Evolutionary conservation across 2,329 filamentous ascomycete genomes (phyloP).

Genomic region (Acrocalymma vagum): DNA sequence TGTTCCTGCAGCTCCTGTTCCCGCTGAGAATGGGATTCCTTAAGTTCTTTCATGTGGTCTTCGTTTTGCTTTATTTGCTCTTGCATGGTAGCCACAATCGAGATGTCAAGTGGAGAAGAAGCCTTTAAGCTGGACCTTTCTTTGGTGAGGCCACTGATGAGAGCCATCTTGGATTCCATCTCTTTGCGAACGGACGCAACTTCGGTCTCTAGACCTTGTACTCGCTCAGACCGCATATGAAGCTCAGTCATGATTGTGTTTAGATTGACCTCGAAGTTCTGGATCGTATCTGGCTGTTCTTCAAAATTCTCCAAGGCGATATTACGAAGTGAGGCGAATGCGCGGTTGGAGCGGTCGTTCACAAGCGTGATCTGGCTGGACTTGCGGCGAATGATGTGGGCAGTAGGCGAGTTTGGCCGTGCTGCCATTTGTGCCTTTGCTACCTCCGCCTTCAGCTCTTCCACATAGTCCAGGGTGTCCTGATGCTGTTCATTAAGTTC

Average conservation of each 20-base stretch:
- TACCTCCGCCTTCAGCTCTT: slow-evolving; percentile 88
- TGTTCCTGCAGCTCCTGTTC: slow-evolving; percentile 79
- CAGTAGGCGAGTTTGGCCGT: slow-evolving; percentile 69
- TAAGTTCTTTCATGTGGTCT: slow-evolving; percentile 75
- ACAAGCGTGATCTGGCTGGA: slow-evolving; percentile 89
- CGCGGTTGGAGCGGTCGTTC: slow-evolving; percentile 90
- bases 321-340: slow-evolving; percentile 87
- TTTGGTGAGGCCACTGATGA: slow-evolving; percentile 92
- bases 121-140: slow-evolving; percentile 89
- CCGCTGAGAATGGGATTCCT: slow-evolving; percentile 74
- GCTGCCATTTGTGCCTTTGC: slow-evolving; percentile 73
- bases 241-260: slow-evolving; percentile 94
- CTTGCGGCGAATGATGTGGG: slow-evolving; percentile 88
- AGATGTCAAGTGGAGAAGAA: slow-evolving; percentile 86
- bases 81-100: slow-evolving; percentile 84
- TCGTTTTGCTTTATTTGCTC: slow-evolving; percentile 90
- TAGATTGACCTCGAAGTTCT: slow-evolving; percentile 91
- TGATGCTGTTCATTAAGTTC: slow-evolving; percentile 84
- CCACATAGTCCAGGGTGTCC: slow-evolving; percentile 83
- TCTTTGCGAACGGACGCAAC: slow-evolving; percentile 87
- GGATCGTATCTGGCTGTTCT: slow-evolving; percentile 80
- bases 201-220: slow-evolving; percentile 88
- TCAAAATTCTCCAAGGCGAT: slow-evolving; percentile 90
- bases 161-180: slow-evolving; percentile 95
- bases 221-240: slow-evolving; percentile 84